Base-by-base conservation (phyloP, 2,329 filamentous ascomycete genomes). In the Drechslerella coelobrocha region DNA sequence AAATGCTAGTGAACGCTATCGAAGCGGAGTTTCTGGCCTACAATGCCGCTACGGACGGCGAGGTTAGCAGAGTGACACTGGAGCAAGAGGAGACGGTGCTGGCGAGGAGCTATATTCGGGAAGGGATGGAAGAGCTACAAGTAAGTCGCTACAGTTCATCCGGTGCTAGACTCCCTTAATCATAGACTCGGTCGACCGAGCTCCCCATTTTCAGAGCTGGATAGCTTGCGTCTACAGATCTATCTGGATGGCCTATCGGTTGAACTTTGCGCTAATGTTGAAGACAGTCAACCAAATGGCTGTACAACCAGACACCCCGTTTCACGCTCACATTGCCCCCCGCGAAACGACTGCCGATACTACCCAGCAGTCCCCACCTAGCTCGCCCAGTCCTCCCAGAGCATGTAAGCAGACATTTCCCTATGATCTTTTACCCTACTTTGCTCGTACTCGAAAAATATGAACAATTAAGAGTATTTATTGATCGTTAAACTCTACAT, bases 111-210 rank as follows among this genome's bases (percentile, higher is more conserved):
- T 82, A 83, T 54, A 83, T 95, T 37, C 79, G 76, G 37, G 85
- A 86, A 74, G 89, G 89, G 0, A 83, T 88, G 52, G 78, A 80
- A 5, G 87, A 89, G 76, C 78, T 92, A 21, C 82, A 80, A 80
- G 87, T 87, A 79, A 50, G 66, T 53, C 9, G 29, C 48, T 50
- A 23, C n/a, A 8, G 47, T 27, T 47, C 5, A 1, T 48, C 14
- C 17, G 12, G 3, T 7, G 27, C 9, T 5, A 9, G 31, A 39
- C 8, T 34, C 17, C 41, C 27, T 17, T 34, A 21, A 24, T 50
- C 48, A 2, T 21, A 2, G 14, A 24, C 31, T 63, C 17, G 21
- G 7, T 41, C 19, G 9, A 41, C 29, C n/a, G n/a, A n/a, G n/a
- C n/a, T n/a, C n/a, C n/a, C n/a, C n/a, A n/a, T n/a, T n/a, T n/a